Conservation (phyloP, 495 filamentous ascomycete genomes). For the Sphaerosporella brunnea region DNA sequence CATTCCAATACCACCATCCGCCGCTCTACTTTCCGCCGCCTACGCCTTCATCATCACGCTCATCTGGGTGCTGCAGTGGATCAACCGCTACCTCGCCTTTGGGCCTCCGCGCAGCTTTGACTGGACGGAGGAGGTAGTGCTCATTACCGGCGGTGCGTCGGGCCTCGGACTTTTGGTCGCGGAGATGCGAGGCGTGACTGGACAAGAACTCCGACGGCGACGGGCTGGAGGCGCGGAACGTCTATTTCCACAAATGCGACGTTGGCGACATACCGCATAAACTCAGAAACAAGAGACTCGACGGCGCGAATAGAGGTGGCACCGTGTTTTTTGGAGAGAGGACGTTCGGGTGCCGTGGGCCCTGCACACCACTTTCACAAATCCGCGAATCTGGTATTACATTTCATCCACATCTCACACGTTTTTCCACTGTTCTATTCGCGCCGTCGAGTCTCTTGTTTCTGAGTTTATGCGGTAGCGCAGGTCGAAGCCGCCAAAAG, state of each 20-base stretch:
- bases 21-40: slow-evolving; percentile 49
- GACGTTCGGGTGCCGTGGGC: no score
- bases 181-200: slow-evolving; percentile 74
- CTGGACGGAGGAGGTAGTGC: slow-evolving; percentile 68
- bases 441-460: no score
- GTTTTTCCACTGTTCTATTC: no score
- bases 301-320: no score
- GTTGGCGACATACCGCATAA: slow-evolving; percentile 58
- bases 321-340: no score
- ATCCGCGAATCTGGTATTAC: no score
- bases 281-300: no score
- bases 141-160: slow-evolving; percentile 72
- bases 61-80: slow-evolving; percentile 35
- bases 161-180: slow-evolving; percentile 77
- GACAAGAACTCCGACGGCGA: slow-evolving; percentile 47
- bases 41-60: slow-evolving; percentile 57
- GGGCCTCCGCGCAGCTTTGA: slow-evolving; percentile 59
- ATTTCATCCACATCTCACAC: no score
- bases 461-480: no score
- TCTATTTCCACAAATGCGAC: slow-evolving; percentile 71
- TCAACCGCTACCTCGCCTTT: slow-evolving; percentile 59
- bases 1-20: slow-evolving; percentile 45
- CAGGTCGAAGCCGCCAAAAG: slow-evolving; percentile 44
- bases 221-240: slow-evolving; percentile 39
- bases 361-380: no score